These are phyloP conservation scores for Chrysanthemum makinoi DNA, from an alignment of 129 eudicot species.

Conservation along the genomic window DNA sequence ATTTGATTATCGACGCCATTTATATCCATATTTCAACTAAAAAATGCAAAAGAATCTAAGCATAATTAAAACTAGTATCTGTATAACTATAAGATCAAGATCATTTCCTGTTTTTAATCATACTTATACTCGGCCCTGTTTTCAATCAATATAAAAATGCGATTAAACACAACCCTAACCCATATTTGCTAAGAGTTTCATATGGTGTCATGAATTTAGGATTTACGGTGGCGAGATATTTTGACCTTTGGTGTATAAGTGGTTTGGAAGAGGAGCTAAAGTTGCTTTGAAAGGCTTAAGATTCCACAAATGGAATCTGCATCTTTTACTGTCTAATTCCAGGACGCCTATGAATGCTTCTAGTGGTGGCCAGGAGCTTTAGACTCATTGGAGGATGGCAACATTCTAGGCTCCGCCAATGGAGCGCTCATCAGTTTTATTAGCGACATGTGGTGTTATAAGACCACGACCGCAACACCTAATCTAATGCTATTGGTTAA, in stretches of 20 bases:
- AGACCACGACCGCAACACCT: not conserved
- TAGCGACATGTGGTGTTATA: not conserved
- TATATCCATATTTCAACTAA: too few relatives aligned
- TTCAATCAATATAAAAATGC: too few relatives aligned
- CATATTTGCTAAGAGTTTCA: too few relatives aligned
- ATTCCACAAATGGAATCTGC: slow-evolving; percentile 10
- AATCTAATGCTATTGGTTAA: not conserved
- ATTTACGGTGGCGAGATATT: not conserved
- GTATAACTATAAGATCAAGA: too few relatives aligned
- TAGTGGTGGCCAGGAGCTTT: not conserved
- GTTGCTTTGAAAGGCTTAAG: slow-evolving; percentile 9
- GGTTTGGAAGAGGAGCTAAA: not conserved
- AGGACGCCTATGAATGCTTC: slow-evolving; percentile 4
- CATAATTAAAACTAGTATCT: too few relatives aligned
- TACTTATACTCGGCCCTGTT: too few relatives aligned
- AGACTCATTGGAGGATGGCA: not conserved
- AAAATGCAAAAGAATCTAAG: too few relatives aligned
- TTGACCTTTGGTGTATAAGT: not conserved
- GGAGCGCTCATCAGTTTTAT: not conserved
- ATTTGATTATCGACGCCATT: too few relatives aligned
- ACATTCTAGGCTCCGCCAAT: not conserved
- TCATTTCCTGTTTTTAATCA: too few relatives aligned
- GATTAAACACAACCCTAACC: too few relatives aligned
- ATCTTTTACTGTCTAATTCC: slow-evolving; percentile 13
- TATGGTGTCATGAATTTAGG: not conserved